Percentiles rank a stretch among this genome's conserved stretches.
Evolutionary conservation across 2,329 filamentous ascomycete species (phyloP).

Genomic region (Hypomyces rosellus): DNA sequence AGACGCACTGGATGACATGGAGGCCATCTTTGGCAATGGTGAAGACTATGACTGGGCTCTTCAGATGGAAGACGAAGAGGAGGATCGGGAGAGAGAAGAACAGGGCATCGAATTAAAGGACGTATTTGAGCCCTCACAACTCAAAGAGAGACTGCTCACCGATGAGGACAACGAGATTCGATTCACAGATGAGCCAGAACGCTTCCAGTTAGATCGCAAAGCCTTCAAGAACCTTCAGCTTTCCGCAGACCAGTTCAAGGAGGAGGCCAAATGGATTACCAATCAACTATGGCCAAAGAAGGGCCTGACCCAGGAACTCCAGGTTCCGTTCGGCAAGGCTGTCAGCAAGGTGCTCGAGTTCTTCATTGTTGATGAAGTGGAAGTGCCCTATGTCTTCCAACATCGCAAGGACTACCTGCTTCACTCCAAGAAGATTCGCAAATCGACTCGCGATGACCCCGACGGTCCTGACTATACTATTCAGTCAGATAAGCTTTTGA

Average conservation of each 20-base stretch:
- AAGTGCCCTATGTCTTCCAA: conserved; percentile 96
- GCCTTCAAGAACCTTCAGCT: conserved; percentile 79
- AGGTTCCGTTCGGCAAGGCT: conserved; percentile 77
- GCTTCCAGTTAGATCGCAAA: conserved; percentile 86
- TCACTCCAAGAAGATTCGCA: conserved; percentile 66
- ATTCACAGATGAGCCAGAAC: conserved; percentile 81
- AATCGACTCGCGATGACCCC: conserved; percentile 57
- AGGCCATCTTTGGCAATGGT: conserved; percentile 90
- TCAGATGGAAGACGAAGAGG: conserved; percentile 79
- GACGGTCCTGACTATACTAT: conserved; percentile 69
- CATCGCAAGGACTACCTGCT: conserved; percentile 98
- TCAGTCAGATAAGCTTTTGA: conserved; percentile 78
- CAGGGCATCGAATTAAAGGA: conserved; percentile 90
- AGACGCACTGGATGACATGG: conserved; percentile 90
- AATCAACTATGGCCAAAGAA: conserved; percentile 88
- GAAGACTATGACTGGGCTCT: conserved; percentile 95
- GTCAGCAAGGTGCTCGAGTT: conserved; percentile 92
- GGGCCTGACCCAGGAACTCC: conserved; percentile 62
- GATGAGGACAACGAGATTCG: conserved; percentile 93
- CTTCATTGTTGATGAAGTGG: conserved; percentile 87
- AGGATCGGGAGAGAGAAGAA: conserved; percentile 70
- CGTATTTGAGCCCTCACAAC: conserved; percentile 93
- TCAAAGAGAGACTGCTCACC: conserved; percentile 89
- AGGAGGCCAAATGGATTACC: conserved; percentile 89
- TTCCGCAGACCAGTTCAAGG: conserved; percentile 76